These are phyloP conservation scores for Cryptosporidium tyzzeri DNA, from an alignment of 169 alveolate genomes.

Conservation along the genomic window DNA sequence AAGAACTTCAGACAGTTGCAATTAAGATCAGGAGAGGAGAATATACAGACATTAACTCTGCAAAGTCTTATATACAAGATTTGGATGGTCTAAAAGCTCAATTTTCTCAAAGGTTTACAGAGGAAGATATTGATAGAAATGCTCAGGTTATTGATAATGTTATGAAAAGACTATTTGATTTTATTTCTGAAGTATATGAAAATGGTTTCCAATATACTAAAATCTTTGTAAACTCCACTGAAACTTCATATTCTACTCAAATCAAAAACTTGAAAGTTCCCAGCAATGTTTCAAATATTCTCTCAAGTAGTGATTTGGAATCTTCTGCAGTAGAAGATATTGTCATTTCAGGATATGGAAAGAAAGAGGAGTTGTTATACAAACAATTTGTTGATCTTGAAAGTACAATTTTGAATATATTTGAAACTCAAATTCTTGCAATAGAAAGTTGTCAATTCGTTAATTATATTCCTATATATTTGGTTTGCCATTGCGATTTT, in stretches of 20 bases:
- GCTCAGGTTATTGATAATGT: constrained; percentile 55
- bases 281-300: not conserved
- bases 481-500: constrained; percentile 7
- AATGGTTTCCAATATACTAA: constrained; percentile 24
- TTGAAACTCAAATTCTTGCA: constrained; percentile 58
- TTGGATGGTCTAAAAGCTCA: not conserved
- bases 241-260: not conserved
- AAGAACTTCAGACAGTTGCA: constrained; percentile 55
- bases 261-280: not conserved
- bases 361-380: constrained; percentile 40
- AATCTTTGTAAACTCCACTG: constrained; percentile 2
- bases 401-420: constrained; percentile 13
- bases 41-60: constrained; percentile 21
- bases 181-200: constrained; percentile 37
- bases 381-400: constrained; percentile 61
- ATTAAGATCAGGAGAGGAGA: constrained; percentile 48
- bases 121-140: constrained; percentile 70
- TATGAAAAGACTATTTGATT: constrained; percentile 21
- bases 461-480: constrained; percentile 41
- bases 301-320: constrained; percentile 67
- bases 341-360: constrained; percentile 10
- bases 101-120: constrained; percentile 37
- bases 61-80: constrained; percentile 46
- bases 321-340: constrained; percentile 61
- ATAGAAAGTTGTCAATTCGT: constrained; percentile 43